phyloP scores from a whole-genome alignment of 2,329 filamentous ascomycete genomes.

The Stenocarpella maydis region DNA sequence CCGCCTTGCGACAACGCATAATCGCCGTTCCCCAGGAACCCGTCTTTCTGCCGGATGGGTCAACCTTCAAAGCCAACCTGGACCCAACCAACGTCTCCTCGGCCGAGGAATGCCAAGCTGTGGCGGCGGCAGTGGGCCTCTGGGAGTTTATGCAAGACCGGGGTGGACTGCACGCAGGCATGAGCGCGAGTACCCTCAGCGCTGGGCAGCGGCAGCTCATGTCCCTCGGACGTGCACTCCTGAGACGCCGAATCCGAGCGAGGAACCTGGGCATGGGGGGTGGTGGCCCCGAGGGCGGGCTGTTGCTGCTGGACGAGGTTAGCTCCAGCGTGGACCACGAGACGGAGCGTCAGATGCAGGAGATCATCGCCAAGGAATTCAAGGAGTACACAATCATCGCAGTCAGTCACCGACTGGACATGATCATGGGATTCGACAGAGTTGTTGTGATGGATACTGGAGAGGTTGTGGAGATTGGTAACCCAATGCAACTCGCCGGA shows the following conservation, averaged over 20 bases:
- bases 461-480: conserved; percentile 35
- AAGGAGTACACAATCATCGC: conserved; percentile 41
- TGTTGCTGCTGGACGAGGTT: conserved; percentile 39
- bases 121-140: conserved; percentile 48
- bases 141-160: conserved; percentile 44
- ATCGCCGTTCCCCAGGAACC: conserved; percentile 63
- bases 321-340: conserved; percentile 44
- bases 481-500: neutral
- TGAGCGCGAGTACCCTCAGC: conserved; percentile 58
- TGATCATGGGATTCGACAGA: conserved; percentile 42
- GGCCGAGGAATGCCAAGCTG: conserved; percentile 44
- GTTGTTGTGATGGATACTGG: conserved; percentile 42
- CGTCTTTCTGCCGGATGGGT: conserved; percentile 57
- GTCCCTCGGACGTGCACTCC: conserved; percentile 40
- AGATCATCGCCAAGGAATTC: conserved; percentile 42
- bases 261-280: conserved; percentile 37
- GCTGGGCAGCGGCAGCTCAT: conserved; percentile 60
- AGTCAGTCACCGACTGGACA: conserved; percentile 43
- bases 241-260: conserved; percentile 40
- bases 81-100: conserved; percentile 49
- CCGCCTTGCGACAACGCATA: conserved; percentile 54
- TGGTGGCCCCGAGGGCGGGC: conserved; percentile 39
- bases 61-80: conserved; percentile 51
- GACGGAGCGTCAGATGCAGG: conserved; percentile 41
- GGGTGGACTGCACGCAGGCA: conserved; percentile 46